Conservation (phyloP, 2,329 filamentous ascomycete genomes). For the Metarhizium album region DNA sequence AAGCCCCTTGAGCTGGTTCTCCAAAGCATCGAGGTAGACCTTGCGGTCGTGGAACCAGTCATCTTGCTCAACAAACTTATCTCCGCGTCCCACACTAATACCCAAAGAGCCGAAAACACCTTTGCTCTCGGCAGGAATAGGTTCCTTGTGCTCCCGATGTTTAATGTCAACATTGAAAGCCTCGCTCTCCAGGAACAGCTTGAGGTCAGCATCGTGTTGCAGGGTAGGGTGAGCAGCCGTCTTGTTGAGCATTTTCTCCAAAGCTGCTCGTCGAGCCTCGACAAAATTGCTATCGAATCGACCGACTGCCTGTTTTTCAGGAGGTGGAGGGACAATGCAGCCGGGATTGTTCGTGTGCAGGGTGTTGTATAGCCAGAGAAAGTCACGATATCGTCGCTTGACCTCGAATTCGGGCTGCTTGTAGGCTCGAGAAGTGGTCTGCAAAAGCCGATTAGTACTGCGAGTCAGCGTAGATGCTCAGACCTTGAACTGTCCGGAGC, state of each 20-base stretch:
- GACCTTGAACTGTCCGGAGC: background rate
- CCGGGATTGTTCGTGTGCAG: slow-evolving; percentile 91
- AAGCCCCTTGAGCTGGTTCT: slow-evolving; percentile 80
- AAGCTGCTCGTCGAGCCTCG: slow-evolving; percentile 76
- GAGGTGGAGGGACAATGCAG: slow-evolving; percentile 87
- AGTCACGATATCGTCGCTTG: slow-evolving; percentile 88
- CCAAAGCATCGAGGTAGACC: slow-evolving; percentile 87
- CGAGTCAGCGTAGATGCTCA: background rate
- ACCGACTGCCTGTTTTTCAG: slow-evolving; percentile 95
- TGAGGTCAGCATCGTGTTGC: slow-evolving; percentile 87
- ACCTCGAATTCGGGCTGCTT: slow-evolving; percentile 87
- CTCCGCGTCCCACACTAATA: slow-evolving; percentile 62
- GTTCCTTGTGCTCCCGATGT: slow-evolving; percentile 89
- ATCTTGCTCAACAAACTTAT: slow-evolving; percentile 95
- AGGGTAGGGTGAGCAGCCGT: slow-evolving; percentile 79
- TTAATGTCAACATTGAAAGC: slow-evolving; percentile 94
- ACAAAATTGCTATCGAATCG: slow-evolving; percentile 96
- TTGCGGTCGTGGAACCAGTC: slow-evolving; percentile 98
- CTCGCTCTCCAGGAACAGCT: slow-evolving; percentile 94
- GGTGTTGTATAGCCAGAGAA: slow-evolving; percentile 94
- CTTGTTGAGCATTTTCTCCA: slow-evolving; percentile 98
- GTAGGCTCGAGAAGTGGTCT: slow-evolving; percentile 96
- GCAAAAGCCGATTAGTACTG: background rate
- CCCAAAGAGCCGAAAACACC: slow-evolving; percentile 82
- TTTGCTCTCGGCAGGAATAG: slow-evolving; percentile 79